Base-by-base conservation (phyloP, 306 rosid genomes). In the Arachis hypogaea region DNA sequence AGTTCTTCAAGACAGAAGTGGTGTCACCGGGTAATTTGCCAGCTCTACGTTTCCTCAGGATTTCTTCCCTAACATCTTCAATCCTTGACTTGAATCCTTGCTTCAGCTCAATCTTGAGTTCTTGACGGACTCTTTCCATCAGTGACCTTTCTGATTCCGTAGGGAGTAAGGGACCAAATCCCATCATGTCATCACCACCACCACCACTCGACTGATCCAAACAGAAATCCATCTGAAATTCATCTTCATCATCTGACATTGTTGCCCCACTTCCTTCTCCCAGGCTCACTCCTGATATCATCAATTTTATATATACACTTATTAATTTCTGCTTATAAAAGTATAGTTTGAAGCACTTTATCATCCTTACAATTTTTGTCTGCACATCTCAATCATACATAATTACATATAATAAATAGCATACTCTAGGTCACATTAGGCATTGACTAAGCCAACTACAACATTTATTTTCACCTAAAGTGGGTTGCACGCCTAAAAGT, bases 11-110 rank as follows among this genome's bases (percentile, higher is more conserved):
- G 50, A 95, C 98, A 1, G 95, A 85, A 69, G 99, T 95, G 59
- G 99, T 95, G 88, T 95, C 99, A 52, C 99, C 96, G 0, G 99
- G 99, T 46, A 95, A 81, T 78, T 92, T 95, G 8, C 99, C 99
- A 43, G 99, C 99, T 82, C 99, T 90, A 85, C 99, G 79, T 81
- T 95, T 95, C 77, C 99, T 87, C 6, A 95, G 62, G 80, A 95
- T 95, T 84, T 95, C 99, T 79, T 95, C 99, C 74, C 99, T 87
- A 4, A 95, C 99, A 73, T 95, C 99, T 83, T 92, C 99, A 83
- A 95, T 95, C 86, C 84, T 88, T 40, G 99, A 95, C 89, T 92
- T 95, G 69, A 95, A 95, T 43, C 99, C 99, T 98, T 94, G 99
- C 82, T 95, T 95, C 33, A 95, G 89, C 78, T 95, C 99, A 76